A percentile compares a stretch with the other conserved stretches of the same genome.
Conservation (phyloP, 192 early-diverging fungal species). For the Coemansia sp. region DNA sequence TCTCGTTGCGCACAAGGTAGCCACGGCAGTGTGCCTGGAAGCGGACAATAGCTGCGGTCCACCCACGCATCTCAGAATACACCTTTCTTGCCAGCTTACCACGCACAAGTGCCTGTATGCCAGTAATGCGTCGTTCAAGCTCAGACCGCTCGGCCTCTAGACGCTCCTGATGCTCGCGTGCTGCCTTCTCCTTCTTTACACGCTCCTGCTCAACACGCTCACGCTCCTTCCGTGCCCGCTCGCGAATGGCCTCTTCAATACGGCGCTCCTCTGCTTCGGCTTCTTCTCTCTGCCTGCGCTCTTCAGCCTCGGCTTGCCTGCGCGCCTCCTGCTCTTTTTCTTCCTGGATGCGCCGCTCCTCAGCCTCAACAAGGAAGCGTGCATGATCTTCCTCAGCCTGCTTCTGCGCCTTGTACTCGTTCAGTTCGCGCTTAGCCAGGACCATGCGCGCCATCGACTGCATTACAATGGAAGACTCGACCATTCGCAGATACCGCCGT, state of each 20-base stretch:
- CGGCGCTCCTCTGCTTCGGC: conserved; percentile 32
- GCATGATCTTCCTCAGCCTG: conserved; percentile 19
- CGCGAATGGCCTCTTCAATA: conserved; percentile 13
- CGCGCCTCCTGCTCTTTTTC: not conserved
- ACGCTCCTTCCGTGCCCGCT: conserved; percentile 14
- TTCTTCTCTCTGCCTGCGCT: conserved; percentile 5
- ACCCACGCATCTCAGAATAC: conserved; percentile 54
- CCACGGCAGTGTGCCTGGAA: conserved; percentile 54
- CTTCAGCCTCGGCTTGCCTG: not conserved
- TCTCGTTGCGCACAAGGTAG: conserved; percentile 35
- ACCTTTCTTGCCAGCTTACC: conserved; percentile 56
- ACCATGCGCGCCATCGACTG: conserved; percentile 61
- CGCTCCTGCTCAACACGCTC: conserved; percentile 8
- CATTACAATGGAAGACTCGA: conserved; percentile 45
- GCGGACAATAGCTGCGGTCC: conserved; percentile 43
- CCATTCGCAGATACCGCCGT: conserved; percentile 55
- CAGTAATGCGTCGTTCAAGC: conserved; percentile 46
- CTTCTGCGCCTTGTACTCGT: not conserved
- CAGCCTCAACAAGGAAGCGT: conserved; percentile 10
- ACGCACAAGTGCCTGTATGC: conserved; percentile 60
- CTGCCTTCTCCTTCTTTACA: conserved; percentile 4
- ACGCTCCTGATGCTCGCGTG: conserved; percentile 24
- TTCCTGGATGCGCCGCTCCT: conserved; percentile 12
- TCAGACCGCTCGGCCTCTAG: conserved; percentile 38
- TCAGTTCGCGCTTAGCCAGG: conserved; percentile 48